A percentile compares a stretch with the other conserved stretches of the same genome.
Evolutionary conservation across 352 stramenopile species (phyloP).

Genomic region (Phytophthora vignae): DNA sequence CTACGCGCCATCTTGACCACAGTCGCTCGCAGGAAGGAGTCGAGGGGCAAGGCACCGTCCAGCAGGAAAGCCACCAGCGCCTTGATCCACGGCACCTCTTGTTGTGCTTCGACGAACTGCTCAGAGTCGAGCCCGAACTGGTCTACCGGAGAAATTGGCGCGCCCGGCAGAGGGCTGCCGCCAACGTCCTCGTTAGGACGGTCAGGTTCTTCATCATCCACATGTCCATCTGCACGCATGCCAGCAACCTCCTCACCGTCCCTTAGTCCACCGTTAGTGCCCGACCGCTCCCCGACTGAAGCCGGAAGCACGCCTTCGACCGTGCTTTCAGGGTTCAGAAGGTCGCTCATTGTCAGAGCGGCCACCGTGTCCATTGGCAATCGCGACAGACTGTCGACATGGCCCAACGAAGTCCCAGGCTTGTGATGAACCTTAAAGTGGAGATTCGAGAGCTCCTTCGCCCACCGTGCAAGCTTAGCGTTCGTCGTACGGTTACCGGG

Average conservation of each 20-base stretch:
- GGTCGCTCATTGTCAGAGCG: background rate
- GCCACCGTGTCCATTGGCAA: background rate
- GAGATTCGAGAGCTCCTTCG: constrained; percentile 1
- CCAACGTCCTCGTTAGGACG: background rate
- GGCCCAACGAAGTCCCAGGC: background rate
- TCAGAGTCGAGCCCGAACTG: background rate
- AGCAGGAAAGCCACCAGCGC: too few species aligned
- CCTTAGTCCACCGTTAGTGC: background rate
- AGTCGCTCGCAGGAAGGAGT: too few species aligned
- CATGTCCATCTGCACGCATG: too few species aligned
- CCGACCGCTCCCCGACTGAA: background rate
- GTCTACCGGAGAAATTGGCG: background rate
- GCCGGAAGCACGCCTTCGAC: background rate
- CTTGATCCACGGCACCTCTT: too few species aligned
- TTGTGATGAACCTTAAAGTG: constrained; percentile 10
- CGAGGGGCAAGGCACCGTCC: too few species aligned
- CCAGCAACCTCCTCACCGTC: too few species aligned
- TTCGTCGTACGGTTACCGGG: constrained; percentile 3
- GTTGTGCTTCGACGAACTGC: background rate
- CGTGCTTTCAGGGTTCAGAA: background rate
- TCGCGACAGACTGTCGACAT: constrained; percentile 11
- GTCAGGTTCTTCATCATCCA: background rate
- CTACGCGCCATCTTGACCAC: too few species aligned
- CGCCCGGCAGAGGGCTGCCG: background rate
- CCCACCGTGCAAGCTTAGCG: constrained; percentile 4